A percentile compares a stretch with the other conserved stretches of the same genome.
Evolutionary conservation across 2,329 filamentous ascomycete species (phyloP).

Genomic region (Pezicula rhizophila): DNA sequence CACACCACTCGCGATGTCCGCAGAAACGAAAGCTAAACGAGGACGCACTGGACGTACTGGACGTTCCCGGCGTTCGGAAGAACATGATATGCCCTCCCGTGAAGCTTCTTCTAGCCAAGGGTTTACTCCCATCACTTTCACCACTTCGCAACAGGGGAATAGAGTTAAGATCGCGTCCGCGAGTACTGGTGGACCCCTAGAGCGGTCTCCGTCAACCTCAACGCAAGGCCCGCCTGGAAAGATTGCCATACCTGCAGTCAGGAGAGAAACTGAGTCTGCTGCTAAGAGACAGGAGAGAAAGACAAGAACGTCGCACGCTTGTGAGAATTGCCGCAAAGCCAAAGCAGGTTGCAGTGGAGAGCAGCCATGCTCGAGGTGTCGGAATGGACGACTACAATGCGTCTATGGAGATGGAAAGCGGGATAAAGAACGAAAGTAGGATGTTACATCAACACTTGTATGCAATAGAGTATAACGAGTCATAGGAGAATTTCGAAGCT

Average conservation of each 20-base stretch:
- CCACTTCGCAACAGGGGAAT: background rate
- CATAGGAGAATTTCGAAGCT: slow-evolving; percentile 15
- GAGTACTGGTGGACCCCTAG: background rate
- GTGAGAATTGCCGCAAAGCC: slow-evolving; percentile 27
- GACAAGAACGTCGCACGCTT: slow-evolving; percentile 25
- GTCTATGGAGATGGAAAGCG: slow-evolving; percentile 24
- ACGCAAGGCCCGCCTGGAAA: slow-evolving; percentile 12
- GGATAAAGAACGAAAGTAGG: slow-evolving; percentile 21
- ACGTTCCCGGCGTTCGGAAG: background rate
- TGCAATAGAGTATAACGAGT: slow-evolving; percentile 2
- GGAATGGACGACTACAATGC: slow-evolving; percentile 13
- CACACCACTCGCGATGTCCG: background rate
- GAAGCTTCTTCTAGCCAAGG: background rate
- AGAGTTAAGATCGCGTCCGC: background rate
- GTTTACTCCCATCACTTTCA: background rate
- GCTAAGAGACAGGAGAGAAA: slow-evolving; percentile 9
- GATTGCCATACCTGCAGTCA: slow-evolving; percentile 18
- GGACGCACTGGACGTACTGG: background rate
- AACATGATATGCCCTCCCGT: background rate
- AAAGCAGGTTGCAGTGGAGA: slow-evolving; percentile 32
- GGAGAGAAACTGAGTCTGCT: slow-evolving; percentile 1
- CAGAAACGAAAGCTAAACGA: background rate
- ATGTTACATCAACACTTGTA: background rate
- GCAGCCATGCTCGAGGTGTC: slow-evolving; percentile 27
- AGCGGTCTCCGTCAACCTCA: background rate